Percentiles rank a stretch among this genome's conserved stretches.
Conservation (phyloP, 2,329 filamentous ascomycete genomes). For the Talaromyces funiculosus region DNA sequence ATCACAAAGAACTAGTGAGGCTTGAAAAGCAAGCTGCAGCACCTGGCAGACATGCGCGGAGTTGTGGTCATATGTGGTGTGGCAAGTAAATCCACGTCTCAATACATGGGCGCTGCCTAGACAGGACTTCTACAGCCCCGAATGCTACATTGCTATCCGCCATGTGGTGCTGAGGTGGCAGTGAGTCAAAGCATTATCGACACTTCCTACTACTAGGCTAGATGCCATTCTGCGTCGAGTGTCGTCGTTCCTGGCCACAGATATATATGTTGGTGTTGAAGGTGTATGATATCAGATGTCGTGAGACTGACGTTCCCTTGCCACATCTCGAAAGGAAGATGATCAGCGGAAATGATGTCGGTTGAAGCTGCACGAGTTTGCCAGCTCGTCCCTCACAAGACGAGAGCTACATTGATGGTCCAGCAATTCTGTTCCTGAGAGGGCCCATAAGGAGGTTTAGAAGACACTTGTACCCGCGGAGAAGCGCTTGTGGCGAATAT, state of each 20-base stretch:
- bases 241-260: neutral
- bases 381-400: neutral
- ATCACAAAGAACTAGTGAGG: neutral
- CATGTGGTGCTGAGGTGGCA: neutral
- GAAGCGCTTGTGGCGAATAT: neutral
- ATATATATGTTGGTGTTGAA: neutral
- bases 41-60: neutral
- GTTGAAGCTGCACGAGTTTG: neutral
- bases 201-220: neutral
- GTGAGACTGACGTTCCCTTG: slow-evolving; percentile 2
- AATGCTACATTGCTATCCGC: slow-evolving; percentile 2
- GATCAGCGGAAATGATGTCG: neutral
- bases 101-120: neutral
- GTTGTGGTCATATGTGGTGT: neutral
- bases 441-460: no score
- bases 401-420: neutral
- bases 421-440: no score
- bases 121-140: neutral
- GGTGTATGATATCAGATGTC: slow-evolving; percentile 1
- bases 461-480: neutral
- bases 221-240: neutral
- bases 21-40: neutral
- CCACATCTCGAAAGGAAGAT: neutral
- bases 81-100: neutral
- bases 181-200: neutral